Percentiles rank a stretch among this genome's conserved stretches.
Evolutionary conservation across 495 filamentous ascomycete genomes (phyloP).

Genomic region (Antarctomyces pellizariae): DNA sequence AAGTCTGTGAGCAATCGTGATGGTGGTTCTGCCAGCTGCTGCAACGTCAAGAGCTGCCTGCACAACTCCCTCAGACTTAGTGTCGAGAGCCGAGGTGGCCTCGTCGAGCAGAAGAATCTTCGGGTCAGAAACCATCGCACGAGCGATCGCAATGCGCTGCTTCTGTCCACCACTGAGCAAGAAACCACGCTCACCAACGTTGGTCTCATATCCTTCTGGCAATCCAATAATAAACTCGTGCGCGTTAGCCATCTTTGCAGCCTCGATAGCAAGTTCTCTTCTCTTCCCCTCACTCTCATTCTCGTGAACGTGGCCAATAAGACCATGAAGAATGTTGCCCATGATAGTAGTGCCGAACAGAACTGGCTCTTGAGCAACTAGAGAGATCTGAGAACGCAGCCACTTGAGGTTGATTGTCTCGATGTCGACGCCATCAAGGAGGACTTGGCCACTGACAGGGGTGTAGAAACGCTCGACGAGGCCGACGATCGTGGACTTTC

Average conservation of each 20-base stretch:
- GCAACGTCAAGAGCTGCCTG: slow-evolving; percentile 81
- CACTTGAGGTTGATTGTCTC: slow-evolving; percentile 65
- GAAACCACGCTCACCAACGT: slow-evolving; percentile 88
- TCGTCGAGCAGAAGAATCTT: slow-evolving; percentile 89
- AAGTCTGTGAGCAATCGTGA: slow-evolving; percentile 84
- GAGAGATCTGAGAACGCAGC: slow-evolving; percentile 73
- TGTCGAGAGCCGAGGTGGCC: slow-evolving; percentile 86
- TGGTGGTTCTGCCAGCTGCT: slow-evolving; percentile 77
- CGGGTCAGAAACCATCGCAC: slow-evolving; percentile 83
- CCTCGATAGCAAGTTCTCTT: slow-evolving; percentile 45
- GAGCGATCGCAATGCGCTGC: slow-evolving; percentile 69
- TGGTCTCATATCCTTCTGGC: slow-evolving; percentile 79
- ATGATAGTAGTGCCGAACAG: slow-evolving; percentile 73
- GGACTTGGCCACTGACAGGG: slow-evolving; percentile 55
- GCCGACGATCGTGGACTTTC: slow-evolving; percentile 84
- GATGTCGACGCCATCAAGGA: slow-evolving; percentile 69
- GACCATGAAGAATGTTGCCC: slow-evolving; percentile 64
- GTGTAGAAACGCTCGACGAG: slow-evolving; percentile 86
- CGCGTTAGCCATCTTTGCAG: slow-evolving; percentile 77
- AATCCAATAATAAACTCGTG: slow-evolving; percentile 73
- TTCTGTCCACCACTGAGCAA: slow-evolving; percentile 87
- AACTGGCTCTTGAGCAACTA: slow-evolving; percentile 68
- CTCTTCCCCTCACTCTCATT: slow-evolving; percentile 37
- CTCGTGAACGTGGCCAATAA: slow-evolving; percentile 68
- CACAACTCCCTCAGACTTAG: slow-evolving; percentile 83